Conservation (phyloP, 2,329 filamentous ascomycete species). For the Diaporthe ampelina region DNA sequence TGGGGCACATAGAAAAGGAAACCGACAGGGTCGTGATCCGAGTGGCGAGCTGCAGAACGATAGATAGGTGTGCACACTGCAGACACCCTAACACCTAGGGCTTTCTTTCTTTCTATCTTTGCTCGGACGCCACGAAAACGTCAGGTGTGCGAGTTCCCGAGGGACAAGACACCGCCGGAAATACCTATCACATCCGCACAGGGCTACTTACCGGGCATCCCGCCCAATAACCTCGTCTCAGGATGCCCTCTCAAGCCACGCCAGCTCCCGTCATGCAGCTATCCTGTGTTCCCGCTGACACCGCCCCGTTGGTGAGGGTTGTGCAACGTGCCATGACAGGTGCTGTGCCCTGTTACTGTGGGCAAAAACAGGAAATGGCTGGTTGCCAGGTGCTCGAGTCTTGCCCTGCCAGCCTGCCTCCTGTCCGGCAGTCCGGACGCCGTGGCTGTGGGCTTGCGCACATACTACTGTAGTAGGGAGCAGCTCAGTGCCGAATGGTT, state of each 20-base stretch:
- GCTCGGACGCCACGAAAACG: neutral
- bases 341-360: neutral
- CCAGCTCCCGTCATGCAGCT: neutral
- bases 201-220: neutral
- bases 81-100: neutral
- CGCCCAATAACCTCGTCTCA: slow-evolving; percentile 7
- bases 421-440: neutral
- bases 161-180: neutral
- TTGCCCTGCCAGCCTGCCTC: too few relatives aligned
- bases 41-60: slow-evolving; percentile 18
- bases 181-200: too few relatives aligned
- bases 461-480: neutral
- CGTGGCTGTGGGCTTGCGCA: neutral
- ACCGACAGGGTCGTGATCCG: neutral
- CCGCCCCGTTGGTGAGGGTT: neutral
- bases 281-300: neutral
- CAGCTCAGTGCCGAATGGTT: neutral
- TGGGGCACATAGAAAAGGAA: neutral
- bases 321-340: slow-evolving; percentile 20
- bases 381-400: too few relatives aligned
- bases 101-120: neutral
- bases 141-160: neutral
- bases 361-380: neutral
- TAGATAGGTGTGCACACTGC: neutral
- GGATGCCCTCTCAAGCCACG: neutral